Evolutionary conservation across 495 filamentous ascomycete species (phyloP), one percentile per base, ranked within the genome.

Genomic region (Penicillium bialowiezense): DNA sequence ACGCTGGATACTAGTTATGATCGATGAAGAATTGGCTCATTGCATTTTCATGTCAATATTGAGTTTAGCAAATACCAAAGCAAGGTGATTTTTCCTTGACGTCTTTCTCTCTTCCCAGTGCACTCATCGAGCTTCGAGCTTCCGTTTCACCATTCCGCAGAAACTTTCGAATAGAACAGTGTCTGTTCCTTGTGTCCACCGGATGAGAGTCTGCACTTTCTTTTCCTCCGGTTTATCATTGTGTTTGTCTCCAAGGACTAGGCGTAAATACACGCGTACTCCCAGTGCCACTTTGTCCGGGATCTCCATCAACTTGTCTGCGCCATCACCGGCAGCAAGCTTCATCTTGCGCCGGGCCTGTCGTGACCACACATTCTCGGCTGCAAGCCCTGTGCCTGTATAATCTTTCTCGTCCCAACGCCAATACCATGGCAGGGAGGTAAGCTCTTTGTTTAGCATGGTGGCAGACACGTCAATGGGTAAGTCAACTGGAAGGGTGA

Each of bases 141-240:
- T 76, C 46, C 80, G 63, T 55, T 82, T 83, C 43, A 96, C 41
- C 78, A 91, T 88, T 0, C 89, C 91, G 48, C 84, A 87, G 51
- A 97, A 87, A 59, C 91, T 96, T 68, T 95, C 90, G 65, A 95
- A 97, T 3, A 96, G 52, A 5, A 84, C 79, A 4, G 75, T 69
- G 44, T 97, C 89, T 7, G 67, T 71, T 5, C 92, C 92, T 53
- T 85, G 83, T 7, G 87, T 63, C 92, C 92, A 97, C 26, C 84
- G 73, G 2, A 93, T 61, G 7, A 69, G 47, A 6, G 87, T 69
- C 14, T 56, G 47, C 3, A 64, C 63, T 7, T 60, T 53, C 9
- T 67, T 52, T 3, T 50, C 50, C 10, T 65, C 49, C 0, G 39
- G 21, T 47, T 50, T n/a, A n/a, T n/a, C n/a, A n/a, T n/a, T n/a